Conservation (phyloP, 306 rosid species). For the Vachellia collinsii region DNA sequence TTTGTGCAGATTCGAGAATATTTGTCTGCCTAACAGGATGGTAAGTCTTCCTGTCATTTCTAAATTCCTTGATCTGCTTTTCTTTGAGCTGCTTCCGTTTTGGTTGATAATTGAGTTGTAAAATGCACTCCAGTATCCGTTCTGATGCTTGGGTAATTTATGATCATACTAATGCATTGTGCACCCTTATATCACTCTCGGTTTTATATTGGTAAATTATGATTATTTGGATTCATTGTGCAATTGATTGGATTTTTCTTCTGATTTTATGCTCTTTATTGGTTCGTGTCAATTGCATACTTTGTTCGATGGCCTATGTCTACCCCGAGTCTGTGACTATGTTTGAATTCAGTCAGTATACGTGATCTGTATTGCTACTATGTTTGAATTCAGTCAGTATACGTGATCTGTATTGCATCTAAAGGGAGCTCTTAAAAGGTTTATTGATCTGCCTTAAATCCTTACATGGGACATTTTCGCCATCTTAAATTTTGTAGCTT, state of each 20-base stretch:
- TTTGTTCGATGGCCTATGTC: neutral
- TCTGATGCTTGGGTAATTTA: neutral
- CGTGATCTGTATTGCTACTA: constrained; percentile 35
- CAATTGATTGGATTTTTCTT: neutral
- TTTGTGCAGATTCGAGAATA: constrained; percentile 36
- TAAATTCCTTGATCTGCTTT: neutral
- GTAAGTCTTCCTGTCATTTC: constrained; percentile 28
- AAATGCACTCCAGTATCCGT: neutral
- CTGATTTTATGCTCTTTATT: neutral
- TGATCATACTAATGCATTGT: neutral
- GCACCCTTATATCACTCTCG: neutral
- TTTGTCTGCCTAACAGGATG: constrained; percentile 35
- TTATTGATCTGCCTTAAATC: constrained; percentile 18
- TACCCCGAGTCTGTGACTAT: neutral
- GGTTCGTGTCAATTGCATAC: neutral
- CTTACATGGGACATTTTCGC: neutral
- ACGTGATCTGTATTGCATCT: constrained; percentile 34
- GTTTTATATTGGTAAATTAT: neutral
- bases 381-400: constrained; percentile 9
- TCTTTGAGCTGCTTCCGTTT: constrained; percentile 3
- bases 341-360: constrained; percentile 13
- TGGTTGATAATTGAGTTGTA: neutral
- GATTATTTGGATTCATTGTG: neutral
- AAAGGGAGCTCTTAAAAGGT: neutral
- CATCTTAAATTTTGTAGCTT: neutral